A percentile compares a stretch with the other conserved stretches of the same genome.
These are phyloP conservation scores for Cutaneotrichosporon sp. DNA, from an alignment of 1,284 basidiomycete genomes.

Conservation along the genomic window DNA sequence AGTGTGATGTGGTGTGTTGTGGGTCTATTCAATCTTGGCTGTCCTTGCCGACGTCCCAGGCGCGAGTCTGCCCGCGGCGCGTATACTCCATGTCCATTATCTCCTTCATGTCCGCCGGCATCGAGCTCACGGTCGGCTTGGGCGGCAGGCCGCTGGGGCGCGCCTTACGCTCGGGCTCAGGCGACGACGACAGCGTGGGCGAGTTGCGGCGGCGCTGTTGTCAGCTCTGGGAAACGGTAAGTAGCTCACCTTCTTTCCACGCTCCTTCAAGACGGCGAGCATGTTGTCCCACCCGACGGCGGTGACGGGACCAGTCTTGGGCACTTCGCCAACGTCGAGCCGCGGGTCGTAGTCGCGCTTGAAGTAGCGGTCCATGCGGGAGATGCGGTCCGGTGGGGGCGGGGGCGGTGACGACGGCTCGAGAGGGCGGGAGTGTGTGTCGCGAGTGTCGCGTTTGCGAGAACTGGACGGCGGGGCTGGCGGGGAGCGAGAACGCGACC, in stretches of 20 bases:
- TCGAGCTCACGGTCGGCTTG: slow-evolving; percentile 3
- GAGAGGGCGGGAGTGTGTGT: no score
- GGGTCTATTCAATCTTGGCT: background rate
- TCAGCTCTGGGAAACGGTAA: slow-evolving; percentile 7
- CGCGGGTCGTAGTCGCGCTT: slow-evolving; percentile 81
- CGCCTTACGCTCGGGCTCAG: slow-evolving; percentile 17
- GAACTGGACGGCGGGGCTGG: background rate
- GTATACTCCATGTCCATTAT: slow-evolving; percentile 80
- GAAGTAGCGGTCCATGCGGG: slow-evolving; percentile 96
- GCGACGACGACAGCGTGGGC: slow-evolving; percentile 25
- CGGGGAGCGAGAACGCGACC: background rate
- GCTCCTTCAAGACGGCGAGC: slow-evolving; percentile 76
- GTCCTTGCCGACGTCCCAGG: slow-evolving; percentile 87
- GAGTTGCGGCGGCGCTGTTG: slow-evolving; percentile 37
- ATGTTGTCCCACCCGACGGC: slow-evolving; percentile 85
- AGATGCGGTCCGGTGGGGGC: slow-evolving; percentile 44
- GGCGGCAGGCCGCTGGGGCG: background rate
- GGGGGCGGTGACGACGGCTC: slow-evolving; percentile 23
- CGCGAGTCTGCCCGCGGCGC: slow-evolving; percentile 75
- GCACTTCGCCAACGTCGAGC: slow-evolving; percentile 71
- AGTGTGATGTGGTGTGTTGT: background rate
- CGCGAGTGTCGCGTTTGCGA: no score
- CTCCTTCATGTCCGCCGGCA: slow-evolving; percentile 9
- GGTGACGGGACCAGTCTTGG: slow-evolving; percentile 71
- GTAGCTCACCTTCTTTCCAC: slow-evolving; percentile 57